Evolutionary conservation across 2,329 filamentous ascomycete genomes (phyloP), one percentile per base, ranked within the genome.

Genomic region (Claviceps humidiphila): DNA sequence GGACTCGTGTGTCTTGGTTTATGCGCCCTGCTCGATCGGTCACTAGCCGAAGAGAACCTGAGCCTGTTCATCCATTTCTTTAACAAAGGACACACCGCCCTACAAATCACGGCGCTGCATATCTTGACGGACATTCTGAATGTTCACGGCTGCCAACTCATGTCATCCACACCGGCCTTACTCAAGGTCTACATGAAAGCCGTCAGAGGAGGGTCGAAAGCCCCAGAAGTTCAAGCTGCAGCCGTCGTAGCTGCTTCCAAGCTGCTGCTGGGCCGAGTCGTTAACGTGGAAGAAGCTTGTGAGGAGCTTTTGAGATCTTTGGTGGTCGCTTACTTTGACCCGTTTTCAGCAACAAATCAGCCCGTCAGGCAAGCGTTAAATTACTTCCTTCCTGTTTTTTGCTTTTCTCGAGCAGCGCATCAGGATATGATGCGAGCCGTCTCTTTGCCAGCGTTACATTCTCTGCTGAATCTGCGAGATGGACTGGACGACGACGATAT

Each of bases 31-130:
- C 81, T 98, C 7, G 90, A 95, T 64, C 88, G 89, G 69, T 88
- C 89, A 8, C 80, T 97, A 22, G 93, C 93, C 0, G 85, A 91
- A 63, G 89, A 95, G 66, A 97, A 98, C 65, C 74, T 97, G 57
- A 85, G 82, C 0, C 77, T 98, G 3, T 98, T 98, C 69, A 87
- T 96, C 66, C 90, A 95, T 66, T 96, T 95, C 73, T 96, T 94
- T 71, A 86, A 75, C 68, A 95, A 95, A 71, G 93, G 93, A 1
- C 89, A 96, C 63, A 83, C 93, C 9, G 82, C 85, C 0, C 75
- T 98, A 41, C 91, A 97, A 66, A 87, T 91, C 49, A 95, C 89
- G 8, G 87, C 89, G 0, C 71, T 97, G 37, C 89, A 97, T 57
- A 94, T 95, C 56, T 78, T 98, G 37, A 90, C 89, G 9, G 93